Conservation (phyloP, 2,329 filamentous ascomycete species). For the Bipolaris gigantea region DNA sequence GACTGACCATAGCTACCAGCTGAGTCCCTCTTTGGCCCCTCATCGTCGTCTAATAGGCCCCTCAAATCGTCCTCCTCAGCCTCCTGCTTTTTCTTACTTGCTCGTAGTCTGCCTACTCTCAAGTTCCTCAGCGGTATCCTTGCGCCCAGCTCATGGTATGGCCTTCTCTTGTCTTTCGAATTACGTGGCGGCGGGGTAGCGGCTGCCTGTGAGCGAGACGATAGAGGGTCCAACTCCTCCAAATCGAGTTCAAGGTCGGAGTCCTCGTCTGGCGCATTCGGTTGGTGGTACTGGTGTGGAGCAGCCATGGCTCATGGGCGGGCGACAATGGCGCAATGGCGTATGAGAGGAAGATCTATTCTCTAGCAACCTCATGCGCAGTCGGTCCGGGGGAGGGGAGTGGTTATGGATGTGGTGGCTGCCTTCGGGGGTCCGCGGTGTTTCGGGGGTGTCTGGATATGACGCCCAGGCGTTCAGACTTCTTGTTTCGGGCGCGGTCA, state of each 20-base stretch:
- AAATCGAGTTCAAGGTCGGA: constrained; percentile 78
- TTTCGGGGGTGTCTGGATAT: constrained; percentile 15
- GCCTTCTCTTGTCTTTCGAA: constrained; percentile 37
- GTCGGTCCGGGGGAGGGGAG: not conserved
- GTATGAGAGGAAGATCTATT: not conserved
- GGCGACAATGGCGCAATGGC: constrained; percentile 10
- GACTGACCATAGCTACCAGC: constrained; percentile 60
- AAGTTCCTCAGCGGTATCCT: constrained; percentile 71
- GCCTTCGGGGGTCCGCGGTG: constrained; percentile 33
- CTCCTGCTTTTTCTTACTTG: constrained; percentile 47
- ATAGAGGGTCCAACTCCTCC: constrained; percentile 72
- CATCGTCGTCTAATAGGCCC: constrained; percentile 66
- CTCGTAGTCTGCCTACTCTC: constrained; percentile 52
- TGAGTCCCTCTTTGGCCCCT: constrained; percentile 57
- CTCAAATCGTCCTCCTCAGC: constrained; percentile 66
- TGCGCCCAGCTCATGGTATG: constrained; percentile 49
- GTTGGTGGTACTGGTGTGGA: constrained; percentile 51
- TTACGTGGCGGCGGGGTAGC: constrained; percentile 30
- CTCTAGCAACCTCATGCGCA: constrained; percentile 19
- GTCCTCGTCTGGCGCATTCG: constrained; percentile 68
- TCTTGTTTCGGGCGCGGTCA: constrained; percentile 8
- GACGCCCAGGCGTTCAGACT: constrained; percentile 19
- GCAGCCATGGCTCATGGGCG: constrained; percentile 50
- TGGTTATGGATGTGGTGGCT: constrained; percentile 6
- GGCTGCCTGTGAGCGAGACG: constrained; percentile 28